These are phyloP conservation scores for Mycena haematopus DNA, from an alignment of 768 basidiomycete species.

Conservation along the genomic window DNA sequence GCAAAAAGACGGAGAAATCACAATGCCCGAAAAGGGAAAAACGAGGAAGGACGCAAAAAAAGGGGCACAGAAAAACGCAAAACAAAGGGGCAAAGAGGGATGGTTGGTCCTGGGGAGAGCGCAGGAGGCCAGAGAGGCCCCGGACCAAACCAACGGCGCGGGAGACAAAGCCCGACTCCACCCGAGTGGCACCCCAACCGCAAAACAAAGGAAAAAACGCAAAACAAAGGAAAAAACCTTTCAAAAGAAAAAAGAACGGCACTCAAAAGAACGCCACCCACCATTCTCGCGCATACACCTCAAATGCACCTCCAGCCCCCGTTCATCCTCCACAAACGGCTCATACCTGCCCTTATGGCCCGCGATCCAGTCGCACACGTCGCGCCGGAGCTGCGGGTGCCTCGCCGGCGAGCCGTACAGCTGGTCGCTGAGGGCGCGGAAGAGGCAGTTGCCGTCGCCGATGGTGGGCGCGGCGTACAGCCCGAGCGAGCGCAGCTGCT, in stretches of 20 bases:
- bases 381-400: constrained; percentile 71
- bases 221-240: too few relatives aligned
- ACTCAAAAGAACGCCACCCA: constrained; percentile 38
- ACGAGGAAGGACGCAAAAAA: too few relatives aligned
- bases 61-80: too few relatives aligned
- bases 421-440: constrained; percentile 90
- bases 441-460: constrained; percentile 94
- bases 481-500: constrained; percentile 78
- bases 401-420: constrained; percentile 75
- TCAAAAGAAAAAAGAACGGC: neutral
- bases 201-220: too few relatives aligned
- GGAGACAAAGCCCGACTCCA: too few relatives aligned
- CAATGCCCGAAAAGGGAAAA: too few relatives aligned
- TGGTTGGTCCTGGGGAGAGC: too few relatives aligned
- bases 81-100: too few relatives aligned
- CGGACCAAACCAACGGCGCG: too few relatives aligned
- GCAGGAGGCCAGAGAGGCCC: too few relatives aligned
- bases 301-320: constrained; percentile 77
- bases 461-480: constrained; percentile 87
- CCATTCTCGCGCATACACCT: constrained; percentile 81
- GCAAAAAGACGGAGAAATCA: too few relatives aligned
- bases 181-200: neutral
- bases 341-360: constrained; percentile 74
- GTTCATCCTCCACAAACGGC: constrained; percentile 85
- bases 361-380: constrained; percentile 86